phyloP scores from a whole-genome alignment of 768 basidiomycete genomes.

The Pleurotus giganteus region DNA sequence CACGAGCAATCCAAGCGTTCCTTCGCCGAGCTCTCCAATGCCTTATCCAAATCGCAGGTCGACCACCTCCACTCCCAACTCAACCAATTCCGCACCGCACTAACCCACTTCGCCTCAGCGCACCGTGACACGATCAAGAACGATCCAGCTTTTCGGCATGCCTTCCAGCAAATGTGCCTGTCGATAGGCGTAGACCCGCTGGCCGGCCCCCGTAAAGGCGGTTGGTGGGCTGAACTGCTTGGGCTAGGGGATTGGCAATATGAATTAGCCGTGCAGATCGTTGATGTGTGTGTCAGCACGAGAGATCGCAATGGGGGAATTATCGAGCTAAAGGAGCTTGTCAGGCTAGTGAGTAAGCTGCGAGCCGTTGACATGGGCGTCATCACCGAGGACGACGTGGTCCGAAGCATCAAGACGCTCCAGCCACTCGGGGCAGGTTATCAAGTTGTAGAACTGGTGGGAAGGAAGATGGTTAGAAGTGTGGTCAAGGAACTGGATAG shows the following conservation, averaged over 20 bases:
- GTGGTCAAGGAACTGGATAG: conserved; percentile 89
- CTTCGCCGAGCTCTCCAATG: conserved; percentile 77
- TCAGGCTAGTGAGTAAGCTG: conserved; percentile 74
- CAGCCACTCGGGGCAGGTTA: conserved; percentile 92
- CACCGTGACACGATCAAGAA: conserved; percentile 83
- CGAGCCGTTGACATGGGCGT: conserved; percentile 65
- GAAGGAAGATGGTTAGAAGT: conserved; percentile 79
- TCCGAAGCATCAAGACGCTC: conserved; percentile 81
- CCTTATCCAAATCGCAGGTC: conserved; percentile 75
- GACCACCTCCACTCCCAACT: conserved; percentile 80
- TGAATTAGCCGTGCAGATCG: conserved; percentile 93
- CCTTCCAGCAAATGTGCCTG: conserved; percentile 94
- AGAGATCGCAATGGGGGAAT: conserved; percentile 90
- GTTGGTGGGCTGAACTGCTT: conserved; percentile 90
- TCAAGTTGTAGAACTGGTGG: conserved; percentile 73
- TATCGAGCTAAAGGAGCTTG: conserved; percentile 83
- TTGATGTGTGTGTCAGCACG: conserved; percentile 87
- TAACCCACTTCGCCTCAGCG: conserved; percentile 74
- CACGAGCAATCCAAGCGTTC: conserved; percentile 79
- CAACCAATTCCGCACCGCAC: conserved; percentile 76
- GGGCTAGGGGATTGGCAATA: conserved; percentile 93
- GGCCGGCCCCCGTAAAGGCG: conserved; percentile 79
- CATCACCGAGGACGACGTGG: conserved; percentile 84
- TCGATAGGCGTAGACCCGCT: conserved; percentile 95
- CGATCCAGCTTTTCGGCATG: conserved; percentile 86